Evolutionary conservation across 345 rosid species (phyloP).

Genomic region (Syzygium oleosum): DNA sequence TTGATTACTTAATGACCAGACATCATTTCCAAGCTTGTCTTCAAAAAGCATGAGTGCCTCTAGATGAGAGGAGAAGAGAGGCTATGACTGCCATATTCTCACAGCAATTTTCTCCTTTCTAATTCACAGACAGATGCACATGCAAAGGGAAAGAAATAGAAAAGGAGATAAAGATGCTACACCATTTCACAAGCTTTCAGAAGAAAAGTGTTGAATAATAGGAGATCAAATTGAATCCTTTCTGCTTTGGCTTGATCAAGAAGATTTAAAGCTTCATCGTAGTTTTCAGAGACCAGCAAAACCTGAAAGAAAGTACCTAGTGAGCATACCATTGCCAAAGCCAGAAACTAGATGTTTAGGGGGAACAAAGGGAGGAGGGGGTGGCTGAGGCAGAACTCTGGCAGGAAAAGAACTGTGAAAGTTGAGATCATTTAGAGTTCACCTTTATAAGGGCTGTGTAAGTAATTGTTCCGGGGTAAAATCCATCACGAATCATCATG

Average conservation of each 20-base stretch:
- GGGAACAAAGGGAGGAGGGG: neutral
- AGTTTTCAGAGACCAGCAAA: conserved; percentile 31
- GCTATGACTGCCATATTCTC: neutral
- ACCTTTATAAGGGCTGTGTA: conserved; percentile 66
- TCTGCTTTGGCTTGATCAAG: conserved; percentile 43
- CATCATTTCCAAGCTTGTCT: neutral
- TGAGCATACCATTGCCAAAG: conserved; percentile 2
- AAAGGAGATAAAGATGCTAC: neutral
- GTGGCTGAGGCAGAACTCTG: neutral
- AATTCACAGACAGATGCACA: neutral
- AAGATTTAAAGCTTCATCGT: conserved; percentile 47
- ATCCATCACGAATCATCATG: conserved; percentile 76
- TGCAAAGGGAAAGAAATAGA: neutral
- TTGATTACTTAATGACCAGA: neutral
- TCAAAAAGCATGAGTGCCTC: neutral
- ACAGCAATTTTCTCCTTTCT: neutral
- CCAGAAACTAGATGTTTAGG: neutral
- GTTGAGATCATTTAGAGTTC: neutral
- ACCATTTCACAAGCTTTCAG: conserved; percentile 46
- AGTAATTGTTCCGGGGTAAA: conserved; percentile 25
- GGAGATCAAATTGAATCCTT: conserved; percentile 36
- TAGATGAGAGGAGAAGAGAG: neutral
- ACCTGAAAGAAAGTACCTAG: conserved; percentile 27
- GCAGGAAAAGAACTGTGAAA: neutral
- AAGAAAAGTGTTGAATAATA: conserved; percentile 59